phyloP scores from a whole-genome alignment of 2,329 filamentous ascomycete species.

The Hypoxylon sp. region DNA sequence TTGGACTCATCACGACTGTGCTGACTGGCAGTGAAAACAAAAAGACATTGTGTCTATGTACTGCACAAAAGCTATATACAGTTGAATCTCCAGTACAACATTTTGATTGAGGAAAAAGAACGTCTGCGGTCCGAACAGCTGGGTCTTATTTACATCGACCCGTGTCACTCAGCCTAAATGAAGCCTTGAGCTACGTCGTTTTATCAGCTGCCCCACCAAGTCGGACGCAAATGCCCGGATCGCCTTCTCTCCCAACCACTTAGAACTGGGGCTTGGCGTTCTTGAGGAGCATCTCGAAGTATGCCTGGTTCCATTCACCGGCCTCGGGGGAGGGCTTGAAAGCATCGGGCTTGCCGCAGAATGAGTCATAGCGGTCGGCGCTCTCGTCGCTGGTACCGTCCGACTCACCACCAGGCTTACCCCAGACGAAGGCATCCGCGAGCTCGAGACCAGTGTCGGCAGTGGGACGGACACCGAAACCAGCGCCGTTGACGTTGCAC shows the following conservation, averaged over 20 bases:
- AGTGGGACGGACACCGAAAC: conserved; percentile 69
- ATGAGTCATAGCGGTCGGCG: conserved; percentile 63
- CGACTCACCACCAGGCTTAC: conserved; percentile 70
- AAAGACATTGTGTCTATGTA: conserved; percentile 41
- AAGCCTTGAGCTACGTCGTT: conserved; percentile 18
- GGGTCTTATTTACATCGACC: conserved; percentile 23
- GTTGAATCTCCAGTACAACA: conserved; percentile 40
- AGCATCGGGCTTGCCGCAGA: conserved; percentile 67
- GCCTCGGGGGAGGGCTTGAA: conserved; percentile 77
- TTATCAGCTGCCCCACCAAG: conserved; percentile 23
- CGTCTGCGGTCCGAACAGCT: conserved; percentile 36
- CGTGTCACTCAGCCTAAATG: conserved; percentile 17
- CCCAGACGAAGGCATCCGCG: conserved; percentile 72
- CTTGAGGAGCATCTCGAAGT: conserved; percentile 68
- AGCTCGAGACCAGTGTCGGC: conserved; percentile 65
- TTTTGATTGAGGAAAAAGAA: conserved; percentile 26
- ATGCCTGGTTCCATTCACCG: conserved; percentile 76
- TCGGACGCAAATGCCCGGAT: conserved; percentile 26
- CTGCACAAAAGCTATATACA: conserved; percentile 49
- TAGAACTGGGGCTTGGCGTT: conserved; percentile 67
- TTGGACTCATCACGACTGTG: background rate
- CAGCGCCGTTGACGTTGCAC: conserved; percentile 71
- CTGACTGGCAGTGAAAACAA: conserved; percentile 13
- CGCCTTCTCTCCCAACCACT: background rate
- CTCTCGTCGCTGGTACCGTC: conserved; percentile 57